Evolutionary conservation across 2,329 filamentous ascomycete genomes (phyloP), one percentile per base, ranked within the genome.

Genomic region (Colletotrichum sp.): DNA sequence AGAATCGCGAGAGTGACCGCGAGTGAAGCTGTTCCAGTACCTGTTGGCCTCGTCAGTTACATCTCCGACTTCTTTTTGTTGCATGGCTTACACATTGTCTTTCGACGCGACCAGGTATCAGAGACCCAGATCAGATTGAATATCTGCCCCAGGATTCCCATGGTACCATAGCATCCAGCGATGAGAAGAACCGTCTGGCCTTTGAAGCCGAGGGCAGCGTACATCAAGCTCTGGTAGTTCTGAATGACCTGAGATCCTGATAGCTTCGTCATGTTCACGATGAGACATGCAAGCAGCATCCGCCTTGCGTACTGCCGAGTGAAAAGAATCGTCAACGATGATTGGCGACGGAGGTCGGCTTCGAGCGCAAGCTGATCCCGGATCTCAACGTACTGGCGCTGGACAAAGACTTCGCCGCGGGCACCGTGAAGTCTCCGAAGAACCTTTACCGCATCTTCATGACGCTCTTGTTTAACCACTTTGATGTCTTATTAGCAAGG

Each of bases 161-260:
- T 58, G 0, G 55, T 34, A 31, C 55, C 55, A 16, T 58, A 58
- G n/a, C 29, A 58, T 33, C 55, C 24, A n/a, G 55, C 55, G 0
- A 58, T 58, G 2, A 58, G 55, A 18, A 58, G 31, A n/a, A 58
- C 27, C 13, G 27, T 58, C 3, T 58, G 55, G 12, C 27, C 24
- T 31, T 62, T 62, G 58, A 36, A 62, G 31, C 33, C 31, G 6
- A 62, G 31, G 18, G 58, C 58, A 0, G 58, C 8, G 6, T 62
- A 62, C 58, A 62, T 62, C 31, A 62, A 16, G 34, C 58, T 36
- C 29, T 36, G 58, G 33, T 62, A 62, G n/a, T 62, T 62, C 18
- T 62, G 31, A 9, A 62, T 62, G 18, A 62, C 58, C 15, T 62
- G 58, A 27, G 33, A 62, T 15, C 58, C 33, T 3, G 58, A 62